Conservation (phyloP, 768 basidiomycete genomes). For the Cystofilobasidium capitatum region DNA sequence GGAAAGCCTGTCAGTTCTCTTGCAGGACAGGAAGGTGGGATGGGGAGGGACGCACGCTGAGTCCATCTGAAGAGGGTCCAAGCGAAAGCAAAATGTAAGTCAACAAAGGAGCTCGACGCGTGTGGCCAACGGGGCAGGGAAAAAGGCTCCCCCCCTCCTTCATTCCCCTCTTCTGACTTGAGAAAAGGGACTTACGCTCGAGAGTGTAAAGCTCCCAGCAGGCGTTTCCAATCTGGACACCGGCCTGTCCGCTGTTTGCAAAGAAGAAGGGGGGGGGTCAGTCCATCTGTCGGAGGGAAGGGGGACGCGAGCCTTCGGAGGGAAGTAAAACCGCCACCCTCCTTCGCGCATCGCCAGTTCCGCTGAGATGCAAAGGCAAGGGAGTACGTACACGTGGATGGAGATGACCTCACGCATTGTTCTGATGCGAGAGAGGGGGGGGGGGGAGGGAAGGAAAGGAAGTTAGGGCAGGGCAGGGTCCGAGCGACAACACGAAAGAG, state of each 20-base stretch:
- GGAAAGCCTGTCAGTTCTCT: not conserved
- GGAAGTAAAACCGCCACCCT: not conserved
- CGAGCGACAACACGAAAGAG: not conserved
- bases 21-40: not conserved
- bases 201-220: slow-evolving; percentile 99
- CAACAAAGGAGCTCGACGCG: not conserved
- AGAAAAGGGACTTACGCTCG: slow-evolving; percentile 54
- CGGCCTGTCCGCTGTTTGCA: slow-evolving; percentile 55
- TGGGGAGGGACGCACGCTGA: slow-evolving; percentile 60
- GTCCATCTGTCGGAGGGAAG: not conserved
- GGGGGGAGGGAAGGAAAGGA: not conserved
- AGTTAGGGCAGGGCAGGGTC: not conserved
- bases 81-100: not conserved
- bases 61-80: slow-evolving; percentile 43
- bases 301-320: not conserved
- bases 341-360: too few species aligned
- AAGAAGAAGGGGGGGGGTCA: not conserved
- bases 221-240: slow-evolving; percentile 78
- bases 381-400: slow-evolving; percentile 41
- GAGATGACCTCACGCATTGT: slow-evolving; percentile 69
- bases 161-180: too few species aligned
- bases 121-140: not conserved
- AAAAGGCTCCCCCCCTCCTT: not conserved
- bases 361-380: not conserved
- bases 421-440: not conserved